Evolutionary conservation across 2,329 filamentous ascomycete species (phyloP), one percentile per base, ranked within the genome.

Genomic region (Chrysoporthe cubensis): DNA sequence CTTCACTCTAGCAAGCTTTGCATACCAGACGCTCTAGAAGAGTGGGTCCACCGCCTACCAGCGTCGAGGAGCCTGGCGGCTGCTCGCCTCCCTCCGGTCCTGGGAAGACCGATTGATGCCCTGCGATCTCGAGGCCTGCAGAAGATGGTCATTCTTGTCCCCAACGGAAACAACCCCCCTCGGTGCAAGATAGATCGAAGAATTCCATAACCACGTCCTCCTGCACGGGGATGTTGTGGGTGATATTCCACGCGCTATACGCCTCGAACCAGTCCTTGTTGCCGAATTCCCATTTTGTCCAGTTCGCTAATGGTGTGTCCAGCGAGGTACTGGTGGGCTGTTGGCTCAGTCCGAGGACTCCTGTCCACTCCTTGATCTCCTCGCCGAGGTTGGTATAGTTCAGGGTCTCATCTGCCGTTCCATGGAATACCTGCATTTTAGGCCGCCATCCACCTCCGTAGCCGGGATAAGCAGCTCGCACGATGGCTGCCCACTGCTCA

Each of bases 351-450:
- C 77, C 78, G 11, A 80, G 67, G 13, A 83, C 78, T 0, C 78
- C 78, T 0, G 81, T 81, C 85, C 85, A 87, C 73, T 85, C 75
- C 77, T 87, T 86, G 68, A 85, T 77, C 70, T 82, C 82, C 76
- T 89, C 86, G 5, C 80, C 75, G 70, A 85, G 86, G 73, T 87
- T 87, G 62, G 79, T 78, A 37, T 84, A 85, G 54, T 81, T 78
- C 1, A 89, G 76, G 4, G 81, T 81, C 43, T 82, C 79, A 70
- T 89, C 86, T 0, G 71, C 73, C 4, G 82, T 84, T 11, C 87
- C 87, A 73, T 89, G 87, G 74, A 85, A 85, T 52, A 88, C 79
- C 75, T 87, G 85, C 78, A 89, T 80, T 72, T 84, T 84, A 0
- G 87, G 86, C 14, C 85, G 76, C 62, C 81, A 78, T 0, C 85